Conservation (phyloP, 2,329 filamentous ascomycete genomes). For the Akanthomyces uredinophilus region DNA sequence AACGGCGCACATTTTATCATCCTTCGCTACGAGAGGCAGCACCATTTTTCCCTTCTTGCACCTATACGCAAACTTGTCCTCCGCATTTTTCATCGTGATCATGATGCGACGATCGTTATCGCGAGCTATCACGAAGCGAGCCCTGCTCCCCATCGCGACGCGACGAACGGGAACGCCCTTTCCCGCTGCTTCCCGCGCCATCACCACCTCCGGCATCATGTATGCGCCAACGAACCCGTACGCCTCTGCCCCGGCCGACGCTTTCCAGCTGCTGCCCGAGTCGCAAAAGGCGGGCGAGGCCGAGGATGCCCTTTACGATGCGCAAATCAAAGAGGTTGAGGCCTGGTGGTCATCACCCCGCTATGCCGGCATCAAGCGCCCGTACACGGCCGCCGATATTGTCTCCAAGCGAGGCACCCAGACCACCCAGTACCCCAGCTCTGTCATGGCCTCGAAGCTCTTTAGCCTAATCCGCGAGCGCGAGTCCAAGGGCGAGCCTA, state of each 20-base stretch:
- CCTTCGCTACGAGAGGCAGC: background rate
- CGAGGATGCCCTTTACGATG: constrained; percentile 80
- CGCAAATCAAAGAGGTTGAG: constrained; percentile 79
- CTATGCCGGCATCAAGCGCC: constrained; percentile 83
- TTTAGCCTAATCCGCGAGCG: constrained; percentile 83
- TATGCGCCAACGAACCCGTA: constrained; percentile 29
- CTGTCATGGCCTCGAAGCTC: constrained; percentile 89
- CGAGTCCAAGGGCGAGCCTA: constrained; percentile 72
- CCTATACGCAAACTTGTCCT: background rate
- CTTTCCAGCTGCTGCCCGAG: constrained; percentile 81
- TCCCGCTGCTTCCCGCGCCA: constrained; percentile 22
- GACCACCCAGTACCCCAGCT: constrained; percentile 84
- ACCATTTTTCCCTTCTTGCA: background rate
- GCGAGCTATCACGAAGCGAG: constrained; percentile 10
- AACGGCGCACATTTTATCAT: background rate
- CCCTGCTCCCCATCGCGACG: constrained; percentile 2
- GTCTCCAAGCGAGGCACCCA: constrained; percentile 89
- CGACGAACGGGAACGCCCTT: background rate
- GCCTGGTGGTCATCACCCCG: constrained; percentile 86
- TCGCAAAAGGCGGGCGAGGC: constrained; percentile 69
- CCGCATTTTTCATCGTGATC: background rate
- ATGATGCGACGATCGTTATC: constrained; percentile 14
- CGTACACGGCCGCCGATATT: constrained; percentile 85
- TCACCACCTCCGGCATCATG: constrained; percentile 30
- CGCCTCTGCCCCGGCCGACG: constrained; percentile 53